These are phyloP conservation scores for Drechmeria coniospora DNA, from an alignment of 2,329 filamentous ascomycete genomes.

Conservation along the genomic window DNA sequence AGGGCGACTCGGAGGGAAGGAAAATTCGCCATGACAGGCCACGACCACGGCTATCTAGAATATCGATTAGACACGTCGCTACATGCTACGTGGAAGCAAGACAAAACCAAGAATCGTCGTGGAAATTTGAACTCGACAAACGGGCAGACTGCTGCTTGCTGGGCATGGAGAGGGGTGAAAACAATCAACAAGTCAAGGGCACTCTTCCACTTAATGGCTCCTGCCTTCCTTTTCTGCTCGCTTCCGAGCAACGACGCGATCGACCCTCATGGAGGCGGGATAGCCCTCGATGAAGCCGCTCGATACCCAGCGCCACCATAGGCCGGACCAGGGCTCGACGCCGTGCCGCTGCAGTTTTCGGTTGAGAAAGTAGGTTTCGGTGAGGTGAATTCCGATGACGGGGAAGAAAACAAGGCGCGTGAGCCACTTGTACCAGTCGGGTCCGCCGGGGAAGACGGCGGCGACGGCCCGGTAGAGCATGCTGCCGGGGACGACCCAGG, in stretches of 20 bases:
- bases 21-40: no score
- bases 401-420: conserved; percentile 42
- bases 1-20: no score
- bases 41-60: no score
- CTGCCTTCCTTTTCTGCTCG: conserved; percentile 23
- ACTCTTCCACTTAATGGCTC: conserved; percentile 22
- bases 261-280: conserved; percentile 33
- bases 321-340: conserved; percentile 24
- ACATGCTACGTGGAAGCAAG: no score
- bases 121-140: no score
- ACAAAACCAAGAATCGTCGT: no score
- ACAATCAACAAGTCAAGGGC: no score
- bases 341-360: conserved; percentile 29
- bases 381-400: conserved; percentile 47
- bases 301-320: conserved; percentile 41
- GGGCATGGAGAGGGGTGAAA: no score
- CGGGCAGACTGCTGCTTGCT: no score
- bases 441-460: conserved; percentile 39
- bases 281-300: conserved; percentile 39
- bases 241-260: conserved; percentile 29
- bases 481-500: conserved; percentile 37
- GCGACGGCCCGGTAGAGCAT: conserved; percentile 33
- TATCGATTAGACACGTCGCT: no score
- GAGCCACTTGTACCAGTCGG: conserved; percentile 39
- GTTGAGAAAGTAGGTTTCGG: conserved; percentile 44